Evolutionary conservation across 345 rosid genomes (phyloP).

Genomic region (Ailanthus altissimus): DNA sequence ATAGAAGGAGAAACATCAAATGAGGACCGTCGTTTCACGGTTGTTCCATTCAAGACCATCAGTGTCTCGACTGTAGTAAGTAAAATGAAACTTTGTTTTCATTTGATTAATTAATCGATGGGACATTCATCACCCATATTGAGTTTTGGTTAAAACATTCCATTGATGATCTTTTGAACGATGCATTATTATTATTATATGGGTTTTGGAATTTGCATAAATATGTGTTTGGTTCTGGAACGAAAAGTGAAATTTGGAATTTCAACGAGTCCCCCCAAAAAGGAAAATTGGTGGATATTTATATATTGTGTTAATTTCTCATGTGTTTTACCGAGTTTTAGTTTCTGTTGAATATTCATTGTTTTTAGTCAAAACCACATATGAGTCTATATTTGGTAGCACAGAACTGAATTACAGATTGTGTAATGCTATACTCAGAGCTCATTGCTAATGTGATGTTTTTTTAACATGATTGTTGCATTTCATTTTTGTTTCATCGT

Average conservation of each 20-base stretch:
- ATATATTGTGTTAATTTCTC: not conserved
- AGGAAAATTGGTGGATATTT: not conserved
- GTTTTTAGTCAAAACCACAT: not conserved
- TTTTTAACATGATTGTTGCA: not conserved
- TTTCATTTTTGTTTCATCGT: not conserved
- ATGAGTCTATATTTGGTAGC: not conserved
- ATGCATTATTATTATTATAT: not conserved
- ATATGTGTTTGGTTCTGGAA: not conserved
- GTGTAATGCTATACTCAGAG: not conserved
- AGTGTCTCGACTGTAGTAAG: constrained; percentile 37
- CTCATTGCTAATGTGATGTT: not conserved
- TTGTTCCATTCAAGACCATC: constrained; percentile 43
- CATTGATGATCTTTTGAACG: not conserved
- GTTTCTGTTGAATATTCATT: not conserved
- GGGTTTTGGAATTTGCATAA: not conserved
- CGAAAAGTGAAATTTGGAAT: not conserved
- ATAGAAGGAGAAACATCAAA: constrained; percentile 16
- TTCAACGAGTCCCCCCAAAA: not conserved
- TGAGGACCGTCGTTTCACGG: constrained; percentile 45
- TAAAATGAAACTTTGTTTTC: not conserved
- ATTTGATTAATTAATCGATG: not conserved
- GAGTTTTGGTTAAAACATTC: not conserved
- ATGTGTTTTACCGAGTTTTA: not conserved
- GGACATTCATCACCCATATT: not conserved
- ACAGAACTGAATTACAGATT: not conserved